Percentiles rank a stretch among this genome's conserved stretches.
Evolutionary conservation across 2,329 filamentous ascomycete species (phyloP).

Genomic region (Aureobasidium sp.): DNA sequence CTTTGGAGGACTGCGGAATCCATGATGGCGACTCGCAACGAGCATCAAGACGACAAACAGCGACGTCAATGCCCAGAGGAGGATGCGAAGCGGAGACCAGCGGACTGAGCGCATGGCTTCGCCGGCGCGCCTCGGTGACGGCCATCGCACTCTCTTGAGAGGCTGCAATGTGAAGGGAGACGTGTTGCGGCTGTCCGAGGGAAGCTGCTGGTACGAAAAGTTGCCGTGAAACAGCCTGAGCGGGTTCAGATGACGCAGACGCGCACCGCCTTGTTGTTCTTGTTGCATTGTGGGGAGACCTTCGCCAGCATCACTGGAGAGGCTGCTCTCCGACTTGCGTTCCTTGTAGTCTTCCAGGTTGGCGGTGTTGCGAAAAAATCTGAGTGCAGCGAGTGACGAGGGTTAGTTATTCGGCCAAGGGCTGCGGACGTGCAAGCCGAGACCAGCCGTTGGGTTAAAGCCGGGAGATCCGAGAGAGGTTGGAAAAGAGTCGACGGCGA

Average conservation of each 20-base stretch:
- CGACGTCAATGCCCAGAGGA: conserved; percentile 31
- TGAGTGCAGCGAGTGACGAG: conserved; percentile 2
- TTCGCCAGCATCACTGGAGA: conserved; percentile 16
- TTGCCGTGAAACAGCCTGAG: conserved; percentile 35
- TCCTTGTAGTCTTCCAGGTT: conserved; percentile 13
- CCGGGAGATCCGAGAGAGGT: neutral
- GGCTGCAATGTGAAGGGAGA: conserved; percentile 30
- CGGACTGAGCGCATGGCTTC: conserved; percentile 21
- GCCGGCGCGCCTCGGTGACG: conserved; percentile 27
- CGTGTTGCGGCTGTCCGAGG: conserved; percentile 33
- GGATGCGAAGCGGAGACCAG: conserved; percentile 33
- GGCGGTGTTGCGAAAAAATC: conserved; percentile 7
- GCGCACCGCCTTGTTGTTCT: conserved; percentile 19
- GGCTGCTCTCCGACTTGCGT: conserved; percentile 14
- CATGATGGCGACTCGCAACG: conserved; percentile 30
- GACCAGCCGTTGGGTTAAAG: conserved; percentile 1
- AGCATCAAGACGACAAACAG: conserved; percentile 34
- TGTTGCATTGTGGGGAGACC: conserved; percentile 1
- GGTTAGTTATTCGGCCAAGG: neutral
- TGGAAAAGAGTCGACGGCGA: neutral
- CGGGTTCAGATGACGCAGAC: conserved; percentile 36
- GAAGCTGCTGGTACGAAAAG: conserved; percentile 40
- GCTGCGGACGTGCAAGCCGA: neutral
- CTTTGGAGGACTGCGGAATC: neutral
- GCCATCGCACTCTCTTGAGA: conserved; percentile 29